Percentiles rank a stretch among this genome's conserved stretches.
These are phyloP conservation scores for Leptographium lundbergii DNA, from an alignment of 2,329 filamentous ascomycete species.

Conservation along the genomic window DNA sequence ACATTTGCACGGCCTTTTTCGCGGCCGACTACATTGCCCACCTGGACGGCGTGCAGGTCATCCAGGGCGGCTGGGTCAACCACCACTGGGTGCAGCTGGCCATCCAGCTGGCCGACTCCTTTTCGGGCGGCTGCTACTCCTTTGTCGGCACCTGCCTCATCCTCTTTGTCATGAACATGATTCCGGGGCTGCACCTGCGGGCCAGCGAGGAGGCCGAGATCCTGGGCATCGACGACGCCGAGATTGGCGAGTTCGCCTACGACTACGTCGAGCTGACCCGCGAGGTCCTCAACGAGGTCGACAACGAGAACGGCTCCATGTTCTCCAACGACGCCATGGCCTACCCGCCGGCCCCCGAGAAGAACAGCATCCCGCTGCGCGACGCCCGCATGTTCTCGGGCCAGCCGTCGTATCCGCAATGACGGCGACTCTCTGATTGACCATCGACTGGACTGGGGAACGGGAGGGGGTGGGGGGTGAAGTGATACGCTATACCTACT, in stretches of 20 bases:
- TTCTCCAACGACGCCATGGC: slow-evolving; percentile 17
- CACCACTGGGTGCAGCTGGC: slow-evolving; percentile 72
- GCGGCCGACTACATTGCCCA: slow-evolving; percentile 75
- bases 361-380: slow-evolving; percentile 37
- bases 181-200: slow-evolving; percentile 64
- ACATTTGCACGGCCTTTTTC: slow-evolving; percentile 70
- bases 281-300: slow-evolving; percentile 23
- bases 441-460: not conserved
- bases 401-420: slow-evolving; percentile 12
- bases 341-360: slow-evolving; percentile 11
- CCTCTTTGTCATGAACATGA: slow-evolving; percentile 65
- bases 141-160: slow-evolving; percentile 69
- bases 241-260: slow-evolving; percentile 92
- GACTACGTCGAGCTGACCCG: slow-evolving; percentile 77
- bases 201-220: slow-evolving; percentile 68
- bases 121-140: slow-evolving; percentile 64
- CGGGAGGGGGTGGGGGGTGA: no score
- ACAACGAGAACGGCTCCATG: slow-evolving; percentile 10
- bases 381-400: slow-evolving; percentile 28
- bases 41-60: slow-evolving; percentile 57
- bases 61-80: slow-evolving; percentile 72
- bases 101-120: slow-evolving; percentile 73
- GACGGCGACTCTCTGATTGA: slow-evolving; percentile 13
- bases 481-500: not conserved
- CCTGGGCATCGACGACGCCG: slow-evolving; percentile 74